phyloP scores from a whole-genome alignment of 352 stramenopile genomes.

The Hyaloperonospora arabidopsidis region DNA sequence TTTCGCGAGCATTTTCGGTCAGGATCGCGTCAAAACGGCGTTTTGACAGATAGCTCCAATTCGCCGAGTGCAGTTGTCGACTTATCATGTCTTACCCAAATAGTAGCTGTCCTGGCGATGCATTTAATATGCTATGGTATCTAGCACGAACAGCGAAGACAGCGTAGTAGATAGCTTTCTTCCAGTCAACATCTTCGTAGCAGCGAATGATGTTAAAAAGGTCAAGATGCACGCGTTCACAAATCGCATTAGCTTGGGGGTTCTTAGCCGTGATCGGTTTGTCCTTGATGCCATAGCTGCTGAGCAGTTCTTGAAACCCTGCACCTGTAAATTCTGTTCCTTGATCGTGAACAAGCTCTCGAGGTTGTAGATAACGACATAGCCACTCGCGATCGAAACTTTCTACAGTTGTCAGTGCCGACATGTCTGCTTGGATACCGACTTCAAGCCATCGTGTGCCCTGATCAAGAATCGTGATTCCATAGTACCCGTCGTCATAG shows the following conservation, averaged over 20 bases:
- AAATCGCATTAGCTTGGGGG: conserved; percentile 9
- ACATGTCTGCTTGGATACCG: too few species aligned
- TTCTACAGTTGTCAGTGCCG: not conserved
- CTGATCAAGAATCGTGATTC: not conserved
- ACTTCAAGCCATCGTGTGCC: too few species aligned
- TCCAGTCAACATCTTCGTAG: conserved; percentile 2
- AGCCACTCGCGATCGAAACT: not conserved
- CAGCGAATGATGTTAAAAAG: conserved; percentile 3
- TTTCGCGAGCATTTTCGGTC: conserved; percentile 15
- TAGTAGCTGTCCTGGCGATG: conserved; percentile 7
- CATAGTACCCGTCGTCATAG: not conserved
- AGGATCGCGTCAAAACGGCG: conserved; percentile 6
- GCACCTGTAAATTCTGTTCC: conserved; percentile 7
- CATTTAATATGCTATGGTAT: conserved; percentile 9
- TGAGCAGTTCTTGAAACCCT: conserved; percentile 1
- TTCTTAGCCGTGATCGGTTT: conserved; percentile 8
- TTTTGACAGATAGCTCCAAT: conserved; percentile 16
- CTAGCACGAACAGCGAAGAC: conserved; percentile 9
- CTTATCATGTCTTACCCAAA: conserved; percentile 14
- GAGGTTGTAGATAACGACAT: not conserved
- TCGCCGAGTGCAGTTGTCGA: conserved; percentile 4
- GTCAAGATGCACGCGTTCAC: conserved; percentile 11
- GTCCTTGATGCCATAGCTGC: not conserved
- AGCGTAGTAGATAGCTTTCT: conserved; percentile 5
- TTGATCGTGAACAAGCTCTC: conserved; percentile 6